Percentiles rank a stretch among this genome's conserved stretches.
Conservation (phyloP, 768 basidiomycete genomes). For the Leucocoprinus leucothites region DNA sequence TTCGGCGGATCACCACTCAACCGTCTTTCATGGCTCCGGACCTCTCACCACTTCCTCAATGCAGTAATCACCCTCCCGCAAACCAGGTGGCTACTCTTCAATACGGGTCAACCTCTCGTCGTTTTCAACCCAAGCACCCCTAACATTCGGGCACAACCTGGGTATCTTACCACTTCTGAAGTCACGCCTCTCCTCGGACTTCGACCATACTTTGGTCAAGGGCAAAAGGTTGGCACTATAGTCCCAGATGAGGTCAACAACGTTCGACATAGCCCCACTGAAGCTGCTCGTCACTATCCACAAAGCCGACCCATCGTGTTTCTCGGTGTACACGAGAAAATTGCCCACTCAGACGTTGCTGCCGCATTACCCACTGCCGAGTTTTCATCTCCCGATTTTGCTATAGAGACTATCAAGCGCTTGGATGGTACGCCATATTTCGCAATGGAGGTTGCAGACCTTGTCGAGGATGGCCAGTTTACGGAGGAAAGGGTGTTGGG, state of each 20-base stretch:
- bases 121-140: constrained; percentile 32
- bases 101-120: constrained; percentile 66
- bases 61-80: constrained; percentile 55
- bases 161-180: constrained; percentile 56
- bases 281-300: constrained; percentile 54
- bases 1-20: constrained; percentile 70
- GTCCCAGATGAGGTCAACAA: constrained; percentile 29
- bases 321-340: constrained; percentile 68
- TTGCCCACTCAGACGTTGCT: constrained; percentile 27
- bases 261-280: constrained; percentile 31
- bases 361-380: constrained; percentile 64
- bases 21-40: constrained; percentile 77
- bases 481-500: constrained; percentile 29
- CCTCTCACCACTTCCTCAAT: constrained; percentile 75
- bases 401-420: constrained; percentile 38
- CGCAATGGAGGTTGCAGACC: constrained; percentile 67
- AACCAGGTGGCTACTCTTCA: constrained; percentile 79
- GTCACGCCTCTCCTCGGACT: constrained; percentile 64
- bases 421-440: constrained; percentile 86
- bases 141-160: constrained; percentile 29
- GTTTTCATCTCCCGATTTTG: constrained; percentile 51
- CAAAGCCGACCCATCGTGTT: constrained; percentile 63
- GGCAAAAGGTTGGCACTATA: constrained; percentile 40
- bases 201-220: constrained; percentile 72
- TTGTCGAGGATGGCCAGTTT: constrained; percentile 25